A percentile compares a stretch with the other conserved stretches of the same genome.
Evolutionary conservation across 345 rosid genomes (phyloP).

Genomic region (Raphanus raphanistrum): DNA sequence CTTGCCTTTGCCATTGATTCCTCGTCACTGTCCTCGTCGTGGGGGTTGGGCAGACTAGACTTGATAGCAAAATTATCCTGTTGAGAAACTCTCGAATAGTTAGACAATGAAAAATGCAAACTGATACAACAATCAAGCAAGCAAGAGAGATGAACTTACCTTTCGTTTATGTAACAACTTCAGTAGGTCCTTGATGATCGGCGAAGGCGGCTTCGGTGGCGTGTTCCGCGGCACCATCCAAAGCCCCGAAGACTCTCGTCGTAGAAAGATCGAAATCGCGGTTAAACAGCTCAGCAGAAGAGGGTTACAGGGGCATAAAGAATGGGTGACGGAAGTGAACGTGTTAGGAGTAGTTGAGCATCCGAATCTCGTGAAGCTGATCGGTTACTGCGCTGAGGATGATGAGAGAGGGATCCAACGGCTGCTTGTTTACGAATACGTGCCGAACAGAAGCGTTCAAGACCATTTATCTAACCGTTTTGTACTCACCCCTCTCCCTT

Average conservation of each 20-base stretch:
- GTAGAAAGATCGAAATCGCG: neutral
- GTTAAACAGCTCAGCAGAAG: neutral
- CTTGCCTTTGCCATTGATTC: neutral
- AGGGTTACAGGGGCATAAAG: neutral
- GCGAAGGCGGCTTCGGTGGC: neutral
- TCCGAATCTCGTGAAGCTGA: neutral
- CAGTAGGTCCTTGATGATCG: neutral
- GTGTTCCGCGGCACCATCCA: neutral
- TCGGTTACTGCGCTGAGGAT: neutral
- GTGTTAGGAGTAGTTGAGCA: neutral
- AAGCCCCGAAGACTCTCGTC: neutral
- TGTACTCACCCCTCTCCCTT: neutral
- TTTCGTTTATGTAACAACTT: neutral
- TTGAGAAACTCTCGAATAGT: neutral
- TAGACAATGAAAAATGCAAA: neutral
- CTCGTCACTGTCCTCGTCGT: neutral
- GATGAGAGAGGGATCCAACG: conserved; percentile 1
- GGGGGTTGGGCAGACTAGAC: neutral
- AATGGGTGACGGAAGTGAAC: neutral
- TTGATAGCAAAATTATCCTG: neutral
- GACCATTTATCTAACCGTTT: neutral
- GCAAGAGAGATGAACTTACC: neutral
- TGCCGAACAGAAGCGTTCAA: neutral
- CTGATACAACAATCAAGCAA: neutral
- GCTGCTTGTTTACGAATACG: neutral